phyloP scores from a whole-genome alignment of 345 rosid genomes.

The Barbarea vulgaris region DNA sequence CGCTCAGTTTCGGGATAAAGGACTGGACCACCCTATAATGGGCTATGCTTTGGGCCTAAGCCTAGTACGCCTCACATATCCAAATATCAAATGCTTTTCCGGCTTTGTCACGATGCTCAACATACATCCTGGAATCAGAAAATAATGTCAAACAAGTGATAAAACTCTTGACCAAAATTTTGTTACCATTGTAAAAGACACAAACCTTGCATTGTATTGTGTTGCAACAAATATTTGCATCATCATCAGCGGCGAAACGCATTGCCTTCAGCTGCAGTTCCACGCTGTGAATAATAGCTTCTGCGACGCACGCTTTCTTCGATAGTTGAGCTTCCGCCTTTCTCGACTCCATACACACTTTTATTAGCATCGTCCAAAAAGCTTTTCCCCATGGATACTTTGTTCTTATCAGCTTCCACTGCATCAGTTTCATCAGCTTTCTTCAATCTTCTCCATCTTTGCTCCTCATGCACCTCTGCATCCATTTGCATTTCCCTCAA shows the following conservation, averaged over 20 bases:
- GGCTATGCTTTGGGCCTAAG: conserved; percentile 26
- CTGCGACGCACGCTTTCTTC: conserved; percentile 95
- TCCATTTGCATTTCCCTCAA: conserved; percentile 77
- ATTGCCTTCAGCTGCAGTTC: conserved; percentile 71
- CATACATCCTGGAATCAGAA: conserved; percentile 6
- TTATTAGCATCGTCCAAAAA: conserved; percentile 83
- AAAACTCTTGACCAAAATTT: background rate
- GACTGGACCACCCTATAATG: conserved; percentile 29
- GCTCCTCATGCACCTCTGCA: conserved; percentile 92
- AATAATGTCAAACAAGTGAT: background rate
- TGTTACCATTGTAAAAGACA: background rate
- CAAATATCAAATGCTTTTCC: background rate
- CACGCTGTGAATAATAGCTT: conserved; percentile 74
- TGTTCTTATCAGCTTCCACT: conserved; percentile 55
- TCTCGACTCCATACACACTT: conserved; percentile 87
- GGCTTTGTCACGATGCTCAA: background rate
- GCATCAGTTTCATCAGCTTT: conserved; percentile 83
- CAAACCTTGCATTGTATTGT: background rate
- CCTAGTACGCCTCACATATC: conserved; percentile 4
- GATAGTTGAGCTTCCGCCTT: conserved; percentile 85
- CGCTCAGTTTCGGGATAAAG: background rate
- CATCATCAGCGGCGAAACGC: conserved; percentile 72
- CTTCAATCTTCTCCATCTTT: conserved; percentile 87
- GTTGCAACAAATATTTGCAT: background rate
- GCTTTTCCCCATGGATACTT: conserved; percentile 54